Evolutionary conservation across 2,329 filamentous ascomycete species (phyloP), one percentile per base, ranked within the genome.

Genomic region (Sporothrix sp.): DNA sequence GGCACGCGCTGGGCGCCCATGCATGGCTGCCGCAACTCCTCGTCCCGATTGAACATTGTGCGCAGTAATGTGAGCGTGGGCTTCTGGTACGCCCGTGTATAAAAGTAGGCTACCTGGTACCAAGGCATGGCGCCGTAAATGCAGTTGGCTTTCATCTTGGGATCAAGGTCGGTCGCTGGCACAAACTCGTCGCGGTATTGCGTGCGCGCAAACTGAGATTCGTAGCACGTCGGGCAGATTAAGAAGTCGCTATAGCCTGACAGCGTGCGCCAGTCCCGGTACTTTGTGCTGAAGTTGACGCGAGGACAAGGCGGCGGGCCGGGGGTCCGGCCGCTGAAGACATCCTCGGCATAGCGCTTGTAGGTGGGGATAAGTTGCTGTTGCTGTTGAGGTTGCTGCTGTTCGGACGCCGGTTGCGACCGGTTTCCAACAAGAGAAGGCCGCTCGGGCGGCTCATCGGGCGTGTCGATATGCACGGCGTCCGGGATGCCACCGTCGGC

Each of bases 71-170:
- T 76, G 36, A 93, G 68, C 56, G 87, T 81, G 3, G 75, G 71
- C 16, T 78, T 71, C 11, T 79, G 68, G 57, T 87, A 79, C 64
- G 89, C 88, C 48, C 85, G 69, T 2, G 82, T 90, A 55, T 95
- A 73, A 3, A 90, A 73, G 80, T 85, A 95, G 1, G 89, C 89
- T 35, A 95, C 80, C 25, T 87, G 81, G 59, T 87, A 84, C 87
- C 89, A 96, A 1, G 84, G 79, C 0, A 73, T 75, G 11, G 79
- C 75, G 27, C 86, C 87, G 65, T 96, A 87, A 56, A 89, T 84
- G 67, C 91, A 97, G 40, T 76, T 72, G 7, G 86, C 73, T 40
- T 78, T 72, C 36, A 73, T 70, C 13, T 78, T 74, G 3, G 74
- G 69, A 4, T 78, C 71, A 14, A 81, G 78, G 25, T 73, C 69